These are phyloP conservation scores for Leccinum incarnatum DNA, from an alignment of 768 basidiomycete species.

Conservation along the genomic window DNA sequence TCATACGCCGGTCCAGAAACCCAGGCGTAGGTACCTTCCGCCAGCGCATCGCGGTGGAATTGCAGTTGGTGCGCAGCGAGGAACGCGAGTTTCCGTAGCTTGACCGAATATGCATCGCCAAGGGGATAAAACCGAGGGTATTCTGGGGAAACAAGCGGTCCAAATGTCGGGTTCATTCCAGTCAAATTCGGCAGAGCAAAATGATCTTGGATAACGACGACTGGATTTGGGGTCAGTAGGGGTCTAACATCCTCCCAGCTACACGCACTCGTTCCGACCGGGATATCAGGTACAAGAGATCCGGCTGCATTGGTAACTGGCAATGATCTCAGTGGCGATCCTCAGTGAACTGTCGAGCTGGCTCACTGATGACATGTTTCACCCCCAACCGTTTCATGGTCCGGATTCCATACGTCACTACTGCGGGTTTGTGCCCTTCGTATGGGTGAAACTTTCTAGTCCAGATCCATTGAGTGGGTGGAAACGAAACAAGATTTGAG, in stretches of 20 bases:
- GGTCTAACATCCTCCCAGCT: background rate
- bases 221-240: conserved; percentile 36
- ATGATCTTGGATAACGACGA: conserved; percentile 84
- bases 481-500: background rate
- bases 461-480: conserved; percentile 5
- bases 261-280: conserved; percentile 78
- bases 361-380: conserved; percentile 69
- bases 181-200: conserved; percentile 75
- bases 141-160: conserved; percentile 56
- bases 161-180: conserved; percentile 78
- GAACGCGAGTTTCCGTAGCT: conserved; percentile 70
- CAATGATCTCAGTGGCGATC: conserved; percentile 1
- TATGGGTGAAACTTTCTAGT: conserved; percentile 72
- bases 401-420: conserved; percentile 76
- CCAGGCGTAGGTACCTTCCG: conserved; percentile 88
- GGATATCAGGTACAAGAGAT: conserved; percentile 66
- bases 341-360: background rate
- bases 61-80: conserved; percentile 63
- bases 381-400: conserved; percentile 78
- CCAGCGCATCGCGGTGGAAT: conserved; percentile 52
- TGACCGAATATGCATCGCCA: conserved; percentile 76
- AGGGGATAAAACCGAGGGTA: conserved; percentile 80
- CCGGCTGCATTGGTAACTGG: conserved; percentile 89
- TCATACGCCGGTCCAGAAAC: conserved; percentile 90
- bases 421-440: conserved; percentile 71